Evolutionary conservation across 202 grass and related monocot species (phyloP).

Genomic region (Panicum virgatum): DNA sequence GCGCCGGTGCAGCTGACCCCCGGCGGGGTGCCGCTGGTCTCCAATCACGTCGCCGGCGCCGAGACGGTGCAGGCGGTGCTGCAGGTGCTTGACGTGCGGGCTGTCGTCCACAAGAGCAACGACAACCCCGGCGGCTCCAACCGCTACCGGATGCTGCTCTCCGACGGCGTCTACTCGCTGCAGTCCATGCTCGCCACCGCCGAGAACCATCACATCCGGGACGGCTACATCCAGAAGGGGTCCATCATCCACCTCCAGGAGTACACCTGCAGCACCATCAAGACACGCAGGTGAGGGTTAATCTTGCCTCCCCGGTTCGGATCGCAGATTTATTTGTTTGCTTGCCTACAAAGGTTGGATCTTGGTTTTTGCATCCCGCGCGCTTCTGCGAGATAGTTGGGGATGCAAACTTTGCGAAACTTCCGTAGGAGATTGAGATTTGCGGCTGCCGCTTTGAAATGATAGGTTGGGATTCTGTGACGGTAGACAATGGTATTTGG

Average conservation of each 20-base stretch:
- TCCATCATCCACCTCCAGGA: constrained; percentile 66
- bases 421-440: neutral
- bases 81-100: constrained; percentile 66
- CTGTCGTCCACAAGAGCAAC: constrained; percentile 39
- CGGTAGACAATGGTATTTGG: neutral
- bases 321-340: neutral
- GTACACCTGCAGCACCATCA: constrained; percentile 71
- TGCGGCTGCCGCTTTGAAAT: neutral
- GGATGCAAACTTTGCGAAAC: neutral
- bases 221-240: constrained; percentile 42
- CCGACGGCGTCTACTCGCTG: constrained; percentile 64
- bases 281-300: constrained; percentile 48
- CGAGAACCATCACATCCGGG: constrained; percentile 40
- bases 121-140: constrained; percentile 25
- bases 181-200: constrained; percentile 75
- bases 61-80: constrained; percentile 60
- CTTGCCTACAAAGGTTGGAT: no score
- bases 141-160: constrained; percentile 79
- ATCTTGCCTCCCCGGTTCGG: no score
- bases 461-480: neutral
- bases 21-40: constrained; percentile 54
- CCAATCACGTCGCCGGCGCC: constrained; percentile 7
- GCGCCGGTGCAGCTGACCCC: constrained; percentile 40
- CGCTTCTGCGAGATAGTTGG: neutral
- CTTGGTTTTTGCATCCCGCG: no score